Percentiles rank a stretch among this genome's conserved stretches.
Evolutionary conservation across 805 yeast genomes (phyloP).

Genomic region (Starmerella etchellsii): DNA sequence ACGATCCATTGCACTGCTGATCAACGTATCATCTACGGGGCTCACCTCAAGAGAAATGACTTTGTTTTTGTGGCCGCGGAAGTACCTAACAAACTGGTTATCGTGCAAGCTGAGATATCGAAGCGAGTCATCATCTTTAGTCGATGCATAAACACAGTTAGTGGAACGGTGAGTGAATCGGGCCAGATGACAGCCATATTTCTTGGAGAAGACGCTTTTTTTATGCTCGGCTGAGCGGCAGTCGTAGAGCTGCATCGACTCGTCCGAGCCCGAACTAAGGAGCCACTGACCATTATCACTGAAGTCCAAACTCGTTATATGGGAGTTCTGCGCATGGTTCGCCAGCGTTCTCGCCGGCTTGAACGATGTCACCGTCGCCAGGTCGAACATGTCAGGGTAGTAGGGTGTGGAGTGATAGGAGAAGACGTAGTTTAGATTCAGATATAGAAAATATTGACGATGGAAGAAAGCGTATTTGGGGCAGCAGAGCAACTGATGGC

Average conservation of each 20-base stretch:
- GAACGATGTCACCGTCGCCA: slow-evolving; percentile 3
- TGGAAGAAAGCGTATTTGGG: neutral
- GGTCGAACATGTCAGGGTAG: neutral
- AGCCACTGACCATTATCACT: slow-evolving; percentile 74
- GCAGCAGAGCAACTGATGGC: slow-evolving; percentile 8
- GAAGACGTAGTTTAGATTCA: neutral
- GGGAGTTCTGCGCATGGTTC: slow-evolving; percentile 17
- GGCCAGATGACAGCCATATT: slow-evolving; percentile 84
- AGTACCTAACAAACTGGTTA: slow-evolving; percentile 71
- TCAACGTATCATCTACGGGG: slow-evolving; percentile 51
- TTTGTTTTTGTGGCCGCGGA: slow-evolving; percentile 70
- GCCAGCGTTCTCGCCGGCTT: slow-evolving; percentile 9
- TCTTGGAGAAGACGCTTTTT: slow-evolving; percentile 66
- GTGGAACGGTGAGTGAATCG: slow-evolving; percentile 63
- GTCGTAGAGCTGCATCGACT: slow-evolving; percentile 74
- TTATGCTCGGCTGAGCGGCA: slow-evolving; percentile 42
- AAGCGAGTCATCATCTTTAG: slow-evolving; percentile 47
- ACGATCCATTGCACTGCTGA: slow-evolving; percentile 61
- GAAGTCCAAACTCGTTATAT: slow-evolving; percentile 40
- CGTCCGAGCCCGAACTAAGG: slow-evolving; percentile 67
- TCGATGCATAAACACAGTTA: slow-evolving; percentile 71
- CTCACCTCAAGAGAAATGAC: slow-evolving; percentile 63
- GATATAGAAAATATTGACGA: neutral
- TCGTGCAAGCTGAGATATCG: slow-evolving; percentile 66
- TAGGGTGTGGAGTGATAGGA: too few relatives aligned